A percentile compares a stretch with the other conserved stretches of the same genome.
phyloP scores from a whole-genome alignment of 2,329 filamentous ascomycete genomes.

The Trichoderma asperellum region DNA sequence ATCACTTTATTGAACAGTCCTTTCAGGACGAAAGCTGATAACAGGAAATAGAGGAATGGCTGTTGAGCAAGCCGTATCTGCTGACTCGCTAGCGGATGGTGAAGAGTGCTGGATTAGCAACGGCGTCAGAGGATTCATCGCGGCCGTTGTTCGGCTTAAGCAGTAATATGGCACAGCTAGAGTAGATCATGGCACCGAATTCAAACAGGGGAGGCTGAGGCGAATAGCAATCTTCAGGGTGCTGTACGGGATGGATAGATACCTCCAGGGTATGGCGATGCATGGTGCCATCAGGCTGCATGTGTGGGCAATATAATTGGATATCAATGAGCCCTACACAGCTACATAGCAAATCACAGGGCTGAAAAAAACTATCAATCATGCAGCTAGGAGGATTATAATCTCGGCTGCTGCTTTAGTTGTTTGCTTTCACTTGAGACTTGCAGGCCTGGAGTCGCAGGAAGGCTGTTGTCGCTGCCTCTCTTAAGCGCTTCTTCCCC shows the following conservation, averaged over 20 bases:
- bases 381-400: neutral
- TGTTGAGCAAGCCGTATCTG: constrained; percentile 65
- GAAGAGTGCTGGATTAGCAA: constrained; percentile 91
- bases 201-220: neutral
- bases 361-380: neutral
- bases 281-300: neutral
- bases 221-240: neutral
- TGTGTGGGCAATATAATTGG: neutral
- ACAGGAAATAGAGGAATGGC: constrained; percentile 57
- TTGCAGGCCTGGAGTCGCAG: neutral
- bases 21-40: constrained; percentile 19
- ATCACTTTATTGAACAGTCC: neutral
- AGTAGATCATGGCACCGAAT: no score
- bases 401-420: neutral
- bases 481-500: neutral
- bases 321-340: neutral
- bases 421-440: neutral
- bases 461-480: neutral
- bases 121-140: constrained; percentile 77
- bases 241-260: neutral
- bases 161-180: neutral
- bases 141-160: constrained; percentile 46
- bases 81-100: constrained; percentile 64
- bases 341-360: neutral
- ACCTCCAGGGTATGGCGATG: neutral